phyloP scores from a whole-genome alignment of 2,329 filamentous ascomycete genomes.

The Chaetomium globosum region DNA sequence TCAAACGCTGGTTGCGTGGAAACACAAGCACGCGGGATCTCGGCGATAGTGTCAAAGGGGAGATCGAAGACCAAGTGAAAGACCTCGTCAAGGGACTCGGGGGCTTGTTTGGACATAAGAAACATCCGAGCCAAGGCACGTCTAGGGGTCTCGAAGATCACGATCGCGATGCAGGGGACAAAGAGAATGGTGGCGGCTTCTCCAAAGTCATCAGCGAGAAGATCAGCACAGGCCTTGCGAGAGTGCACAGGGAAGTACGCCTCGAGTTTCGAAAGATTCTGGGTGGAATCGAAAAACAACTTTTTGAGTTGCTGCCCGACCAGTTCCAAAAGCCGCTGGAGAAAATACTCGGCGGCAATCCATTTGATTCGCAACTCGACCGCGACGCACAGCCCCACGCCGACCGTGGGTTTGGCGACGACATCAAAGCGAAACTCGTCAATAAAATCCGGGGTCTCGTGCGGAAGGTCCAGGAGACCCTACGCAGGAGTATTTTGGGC shows the following conservation, averaged over 20 bases:
- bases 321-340: slow-evolving; percentile 49
- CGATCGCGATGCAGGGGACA: slow-evolving; percentile 38
- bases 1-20: slow-evolving; percentile 51
- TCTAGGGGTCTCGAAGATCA: slow-evolving; percentile 42
- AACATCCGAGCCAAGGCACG: slow-evolving; percentile 40
- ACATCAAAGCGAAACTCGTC: slow-evolving; percentile 50
- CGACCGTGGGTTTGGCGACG: slow-evolving; percentile 48
- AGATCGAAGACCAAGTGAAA: slow-evolving; percentile 50
- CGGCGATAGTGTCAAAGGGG: slow-evolving; percentile 49
- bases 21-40: slow-evolving; percentile 48
- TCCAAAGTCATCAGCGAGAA: slow-evolving; percentile 53
- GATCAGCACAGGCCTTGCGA: slow-evolving; percentile 49
- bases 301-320: slow-evolving; percentile 51
- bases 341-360: slow-evolving; percentile 52
- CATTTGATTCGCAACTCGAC: slow-evolving; percentile 50
- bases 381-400: slow-evolving; percentile 39
- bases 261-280: slow-evolving; percentile 51
- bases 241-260: slow-evolving; percentile 50
- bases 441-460: slow-evolving; percentile 50
- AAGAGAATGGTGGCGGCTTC: slow-evolving; percentile 44
- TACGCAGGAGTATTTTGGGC: slow-evolving; percentile 49
- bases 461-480: slow-evolving; percentile 50
- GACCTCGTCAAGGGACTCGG: slow-evolving; percentile 50
- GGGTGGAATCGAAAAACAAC: slow-evolving; percentile 49
- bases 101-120: slow-evolving; percentile 47